Evolutionary conservation across 2,329 filamentous ascomycete species (phyloP), one percentile per base, ranked within the genome.

Genomic region (Ceratocystis eucalypticola): DNA sequence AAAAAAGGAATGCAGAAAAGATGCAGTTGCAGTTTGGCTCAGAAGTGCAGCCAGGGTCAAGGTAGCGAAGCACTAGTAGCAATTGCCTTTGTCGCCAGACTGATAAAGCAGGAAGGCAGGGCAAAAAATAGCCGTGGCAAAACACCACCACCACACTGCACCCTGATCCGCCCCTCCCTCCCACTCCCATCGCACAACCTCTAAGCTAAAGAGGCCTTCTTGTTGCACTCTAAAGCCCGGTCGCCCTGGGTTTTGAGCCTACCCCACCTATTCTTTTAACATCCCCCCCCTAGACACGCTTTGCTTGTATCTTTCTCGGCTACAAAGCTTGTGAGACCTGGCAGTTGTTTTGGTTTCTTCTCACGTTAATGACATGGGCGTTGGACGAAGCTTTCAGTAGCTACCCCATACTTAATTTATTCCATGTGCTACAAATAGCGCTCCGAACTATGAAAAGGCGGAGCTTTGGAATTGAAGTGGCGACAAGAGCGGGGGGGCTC

Each of bases 11-110:
- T 30, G 10, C 10, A 12, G 15, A n/a, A 59, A 33, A 59, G 6
- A 30, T 25, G 55, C 55, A 59, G 55, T 59, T 59, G 55, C 28
- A 30, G 53, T 57, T 57, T n/a, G 30, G 15, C 17, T 57, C 25
- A 57, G 53, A n/a, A 37, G 53, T 57, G 53, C 53, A 33, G 4
- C 53, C 53, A 57, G 55, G 55, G 28, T 37, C 55, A 25, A 59
- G 55, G 55, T n/a, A 41, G 10, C 37, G 37, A 41, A 41, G 37
- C 12, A 41, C 37, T 41, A 12, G 37, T 4, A 41, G 37, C 12
- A 59, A 15, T 37, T 59, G 55, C 55, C 28, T 20, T 57, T 3
- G 53, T 33, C 53, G 53, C 10, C 25, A 30, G 25, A 55, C 50
- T 25, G 12, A 37, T 59, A 59, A 17, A 59, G 55, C 28, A 59